phyloP scores from a whole-genome alignment of 768 basidiomycete species.

The Russula dissimulans region DNA sequence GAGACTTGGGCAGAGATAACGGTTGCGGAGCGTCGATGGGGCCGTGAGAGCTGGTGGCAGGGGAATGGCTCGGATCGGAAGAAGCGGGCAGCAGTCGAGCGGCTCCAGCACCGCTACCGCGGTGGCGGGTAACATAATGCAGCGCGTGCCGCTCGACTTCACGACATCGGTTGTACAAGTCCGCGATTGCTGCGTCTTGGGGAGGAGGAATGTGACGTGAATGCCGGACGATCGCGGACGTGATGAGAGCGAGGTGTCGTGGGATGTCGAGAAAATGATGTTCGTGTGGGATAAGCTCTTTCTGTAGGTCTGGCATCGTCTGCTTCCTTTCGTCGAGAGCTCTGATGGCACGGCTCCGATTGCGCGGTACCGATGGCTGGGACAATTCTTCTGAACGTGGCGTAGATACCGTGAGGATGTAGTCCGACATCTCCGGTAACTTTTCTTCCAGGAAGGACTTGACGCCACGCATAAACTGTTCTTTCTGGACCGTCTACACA shows the following conservation, averaged over 20 bases:
- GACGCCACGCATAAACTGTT: slow-evolving; percentile 73
- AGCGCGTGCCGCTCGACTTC: slow-evolving; percentile 66
- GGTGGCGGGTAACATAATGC: slow-evolving; percentile 46
- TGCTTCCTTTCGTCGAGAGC: slow-evolving; percentile 48
- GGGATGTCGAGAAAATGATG: slow-evolving; percentile 74
- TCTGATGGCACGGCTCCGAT: slow-evolving; percentile 38
- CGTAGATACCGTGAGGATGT: slow-evolving; percentile 63
- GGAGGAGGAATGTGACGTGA: slow-evolving; percentile 24
- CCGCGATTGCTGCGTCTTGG: slow-evolving; percentile 36
- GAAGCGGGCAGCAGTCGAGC: not conserved
- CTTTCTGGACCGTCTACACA: slow-evolving; percentile 53
- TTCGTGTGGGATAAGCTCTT: slow-evolving; percentile 62
- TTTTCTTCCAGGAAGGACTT: slow-evolving; percentile 63
- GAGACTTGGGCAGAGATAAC: not conserved
- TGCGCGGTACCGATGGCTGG: slow-evolving; percentile 25
- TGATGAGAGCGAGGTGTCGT: slow-evolving; percentile 65
- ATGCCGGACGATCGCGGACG: slow-evolving; percentile 65
- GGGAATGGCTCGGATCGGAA: not conserved
- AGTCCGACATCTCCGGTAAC: slow-evolving; percentile 66
- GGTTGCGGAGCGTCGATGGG: not conserved
- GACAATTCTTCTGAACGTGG: slow-evolving; percentile 27
- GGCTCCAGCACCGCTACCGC: not conserved
- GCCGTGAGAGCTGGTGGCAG: not conserved
- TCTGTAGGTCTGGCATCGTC: slow-evolving; percentile 46
- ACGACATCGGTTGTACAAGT: slow-evolving; percentile 52